phyloP scores from a whole-genome alignment of 2,329 filamentous ascomycete species.

The Chrysoporthe puriensis region DNA sequence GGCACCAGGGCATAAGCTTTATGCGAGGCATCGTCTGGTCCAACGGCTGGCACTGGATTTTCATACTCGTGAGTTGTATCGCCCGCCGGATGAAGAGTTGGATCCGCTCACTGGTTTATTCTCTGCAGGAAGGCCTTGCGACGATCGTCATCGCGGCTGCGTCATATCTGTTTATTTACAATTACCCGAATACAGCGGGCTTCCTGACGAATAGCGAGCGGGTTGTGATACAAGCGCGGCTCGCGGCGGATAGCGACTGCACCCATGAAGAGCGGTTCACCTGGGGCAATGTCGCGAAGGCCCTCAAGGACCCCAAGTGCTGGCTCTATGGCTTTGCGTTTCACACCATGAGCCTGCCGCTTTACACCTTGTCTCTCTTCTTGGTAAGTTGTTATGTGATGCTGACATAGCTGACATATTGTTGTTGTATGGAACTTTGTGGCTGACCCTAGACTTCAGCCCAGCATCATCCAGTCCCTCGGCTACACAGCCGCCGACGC shows the following conservation, averaged over 20 bases:
- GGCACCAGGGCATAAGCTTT: slow-evolving; percentile 52
- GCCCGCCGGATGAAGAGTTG: no score
- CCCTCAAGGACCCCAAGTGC: slow-evolving; percentile 69
- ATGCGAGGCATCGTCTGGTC: slow-evolving; percentile 56
- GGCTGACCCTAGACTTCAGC: slow-evolving; percentile 34
- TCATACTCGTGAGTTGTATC: slow-evolving; percentile 53
- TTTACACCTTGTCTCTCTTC: slow-evolving; percentile 61
- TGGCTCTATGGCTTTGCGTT: slow-evolving; percentile 75
- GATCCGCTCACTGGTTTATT: neutral
- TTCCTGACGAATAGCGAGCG: slow-evolving; percentile 61
- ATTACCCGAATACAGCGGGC: slow-evolving; percentile 63
- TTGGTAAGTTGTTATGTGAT: slow-evolving; percentile 42
- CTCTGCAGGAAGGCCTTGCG: slow-evolving; percentile 54
- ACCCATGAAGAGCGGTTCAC: slow-evolving; percentile 69
- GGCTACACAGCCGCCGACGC: slow-evolving; percentile 58
- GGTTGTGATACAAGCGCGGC: slow-evolving; percentile 61
- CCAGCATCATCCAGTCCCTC: slow-evolving; percentile 57
- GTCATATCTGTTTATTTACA: slow-evolving; percentile 66
- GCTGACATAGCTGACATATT: no score
- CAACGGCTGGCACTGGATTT: slow-evolving; percentile 63
- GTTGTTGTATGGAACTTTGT: neutral
- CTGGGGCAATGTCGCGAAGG: slow-evolving; percentile 67
- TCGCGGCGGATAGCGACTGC: slow-evolving; percentile 71
- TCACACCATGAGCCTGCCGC: slow-evolving; percentile 70
- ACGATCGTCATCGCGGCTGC: slow-evolving; percentile 55